Percentiles rank a stretch among this genome's conserved stretches.
These are phyloP conservation scores for Pseudogymnoascus sp. DNA, from an alignment of 2,329 filamentous ascomycete genomes.

Conservation along the genomic window DNA sequence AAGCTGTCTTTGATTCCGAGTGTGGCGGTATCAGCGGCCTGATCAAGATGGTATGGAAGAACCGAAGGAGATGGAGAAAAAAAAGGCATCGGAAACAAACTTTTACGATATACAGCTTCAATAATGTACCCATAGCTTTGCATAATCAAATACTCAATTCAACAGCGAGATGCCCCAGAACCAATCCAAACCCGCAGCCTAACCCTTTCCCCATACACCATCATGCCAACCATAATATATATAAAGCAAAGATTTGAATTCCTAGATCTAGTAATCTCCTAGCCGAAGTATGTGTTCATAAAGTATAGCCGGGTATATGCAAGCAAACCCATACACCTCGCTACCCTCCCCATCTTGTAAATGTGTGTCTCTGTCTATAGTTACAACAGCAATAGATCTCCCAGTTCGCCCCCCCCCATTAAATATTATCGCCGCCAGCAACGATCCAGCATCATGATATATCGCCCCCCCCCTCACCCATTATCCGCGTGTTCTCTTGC, in stretches of 20 bases:
- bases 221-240: neutral
- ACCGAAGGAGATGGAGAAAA: too few relatives aligned
- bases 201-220: neutral
- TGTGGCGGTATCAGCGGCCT: too few relatives aligned
- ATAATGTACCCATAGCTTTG: too few relatives aligned
- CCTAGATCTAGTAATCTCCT: conserved; percentile 1
- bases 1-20: too few relatives aligned
- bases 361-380: neutral
- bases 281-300: neutral
- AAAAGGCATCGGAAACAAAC: too few relatives aligned
- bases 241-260: neutral
- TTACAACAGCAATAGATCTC: neutral
- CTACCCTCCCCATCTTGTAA: neutral
- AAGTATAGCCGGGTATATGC: conserved; percentile 1
- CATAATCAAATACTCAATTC: too few relatives aligned
- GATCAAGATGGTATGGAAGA: too few relatives aligned
- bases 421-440: neutral
- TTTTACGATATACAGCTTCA: too few relatives aligned
- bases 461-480: neutral
- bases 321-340: neutral
- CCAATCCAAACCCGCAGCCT: neutral
- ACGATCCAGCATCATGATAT: neutral
- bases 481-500: neutral
- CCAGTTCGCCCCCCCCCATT: neutral
- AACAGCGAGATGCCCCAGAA: neutral